Percentiles rank a stretch among this genome's conserved stretches.
These are phyloP conservation scores for Beauveria brongniartii DNA, from an alignment of 2,329 filamentous ascomycete genomes.

Conservation along the genomic window DNA sequence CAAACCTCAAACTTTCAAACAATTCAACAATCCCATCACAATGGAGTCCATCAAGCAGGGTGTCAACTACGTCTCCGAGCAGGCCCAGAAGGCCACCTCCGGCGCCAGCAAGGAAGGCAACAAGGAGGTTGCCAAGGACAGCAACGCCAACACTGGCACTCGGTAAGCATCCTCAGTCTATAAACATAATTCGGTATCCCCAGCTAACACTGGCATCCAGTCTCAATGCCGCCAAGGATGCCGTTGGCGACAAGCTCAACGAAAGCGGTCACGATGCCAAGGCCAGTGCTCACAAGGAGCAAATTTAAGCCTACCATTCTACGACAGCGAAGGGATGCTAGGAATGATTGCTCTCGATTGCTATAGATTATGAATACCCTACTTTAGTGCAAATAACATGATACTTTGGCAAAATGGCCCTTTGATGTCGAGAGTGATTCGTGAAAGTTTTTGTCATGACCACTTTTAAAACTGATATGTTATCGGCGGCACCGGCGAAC, in stretches of 20 bases:
- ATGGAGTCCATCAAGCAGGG: conserved; percentile 52
- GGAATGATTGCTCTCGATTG: not conserved
- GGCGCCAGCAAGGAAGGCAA: conserved; percentile 60
- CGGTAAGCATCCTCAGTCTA: conserved; percentile 31
- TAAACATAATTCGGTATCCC: no score
- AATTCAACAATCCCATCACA: conserved; percentile 17
- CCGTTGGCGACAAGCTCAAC: conserved; percentile 36
- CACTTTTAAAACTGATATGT: no score
- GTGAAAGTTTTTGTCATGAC: no score
- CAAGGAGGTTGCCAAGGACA: conserved; percentile 60
- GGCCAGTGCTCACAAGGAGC: conserved; percentile 34
- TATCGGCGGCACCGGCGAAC: not conserved
- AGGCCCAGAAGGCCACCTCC: conserved; percentile 46
- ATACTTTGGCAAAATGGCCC: not conserved
- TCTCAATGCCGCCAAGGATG: conserved; percentile 41
- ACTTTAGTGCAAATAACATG: conserved; percentile 2
- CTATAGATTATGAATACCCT: conserved; percentile 5
- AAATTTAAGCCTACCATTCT: conserved; percentile 22
- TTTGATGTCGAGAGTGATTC: no score
- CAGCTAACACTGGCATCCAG: conserved; percentile 21
- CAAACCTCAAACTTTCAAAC: conserved; percentile 7
- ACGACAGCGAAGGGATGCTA: not conserved
- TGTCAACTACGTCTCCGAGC: conserved; percentile 59
- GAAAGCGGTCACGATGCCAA: conserved; percentile 33
- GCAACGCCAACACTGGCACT: conserved; percentile 41